phyloP scores from a whole-genome alignment of 768 basidiomycete species.

The Mycena rebaudengoi region DNA sequence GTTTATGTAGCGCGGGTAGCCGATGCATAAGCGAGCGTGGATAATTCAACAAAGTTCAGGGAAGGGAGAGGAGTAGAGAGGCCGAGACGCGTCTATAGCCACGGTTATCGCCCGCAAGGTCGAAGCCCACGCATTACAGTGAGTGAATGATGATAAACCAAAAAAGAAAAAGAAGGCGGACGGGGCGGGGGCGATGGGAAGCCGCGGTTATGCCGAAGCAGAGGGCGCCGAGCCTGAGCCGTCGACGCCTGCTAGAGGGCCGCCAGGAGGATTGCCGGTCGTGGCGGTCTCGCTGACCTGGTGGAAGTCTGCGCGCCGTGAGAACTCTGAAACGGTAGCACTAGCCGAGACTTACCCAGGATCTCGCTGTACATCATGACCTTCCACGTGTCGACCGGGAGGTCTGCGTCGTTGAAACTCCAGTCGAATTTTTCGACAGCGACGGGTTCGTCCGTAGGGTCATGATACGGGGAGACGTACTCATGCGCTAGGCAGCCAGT shows the following conservation, averaged over 20 bases:
- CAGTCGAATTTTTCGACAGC: conserved; percentile 97
- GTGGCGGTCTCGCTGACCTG: conserved; percentile 69
- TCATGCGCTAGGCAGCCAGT: conserved; percentile 89
- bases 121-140: conserved; percentile 23
- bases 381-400: conserved; percentile 99
- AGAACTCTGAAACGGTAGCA: background rate
- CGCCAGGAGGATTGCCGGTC: conserved; percentile 61
- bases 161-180: background rate
- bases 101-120: conserved; percentile 10
- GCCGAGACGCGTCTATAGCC: conserved; percentile 20
- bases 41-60: conserved; percentile 19
- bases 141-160: conserved; percentile 20
- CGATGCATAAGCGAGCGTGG: conserved; percentile 1
- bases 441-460: conserved; percentile 96
- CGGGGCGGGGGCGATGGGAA: background rate
- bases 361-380: conserved; percentile 99
- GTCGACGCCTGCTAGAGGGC: conserved; percentile 75
- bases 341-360: conserved; percentile 78
- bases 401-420: conserved; percentile 99
- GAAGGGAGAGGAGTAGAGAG: background rate
- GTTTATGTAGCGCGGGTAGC: background rate
- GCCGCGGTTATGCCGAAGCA: conserved; percentile 26
- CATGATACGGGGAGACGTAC: conserved; percentile 97
- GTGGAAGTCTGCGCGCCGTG: conserved; percentile 69
- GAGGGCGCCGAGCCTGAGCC: conserved; percentile 30